These are phyloP conservation scores for Aspergillus ochraceus DNA, from an alignment of 2,329 filamentous ascomycete genomes.

Conservation along the genomic window DNA sequence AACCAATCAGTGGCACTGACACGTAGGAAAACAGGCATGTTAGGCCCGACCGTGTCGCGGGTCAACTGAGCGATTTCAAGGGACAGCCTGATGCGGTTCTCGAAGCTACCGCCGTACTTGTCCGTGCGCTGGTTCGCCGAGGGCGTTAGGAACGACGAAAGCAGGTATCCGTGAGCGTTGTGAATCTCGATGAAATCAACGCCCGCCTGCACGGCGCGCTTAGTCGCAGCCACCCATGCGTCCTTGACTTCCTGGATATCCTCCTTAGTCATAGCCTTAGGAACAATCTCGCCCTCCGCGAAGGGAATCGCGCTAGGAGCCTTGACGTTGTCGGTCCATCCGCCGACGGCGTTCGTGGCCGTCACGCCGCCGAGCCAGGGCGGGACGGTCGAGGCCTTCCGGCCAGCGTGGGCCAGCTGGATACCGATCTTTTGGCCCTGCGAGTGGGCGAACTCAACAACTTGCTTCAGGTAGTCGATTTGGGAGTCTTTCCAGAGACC, in stretches of 20 bases:
- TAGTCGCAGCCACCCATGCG: conserved; percentile 60
- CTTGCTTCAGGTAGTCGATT: conserved; percentile 64
- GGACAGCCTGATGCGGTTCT: conserved; percentile 67
- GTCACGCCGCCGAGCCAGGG: conserved; percentile 44
- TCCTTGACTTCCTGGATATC: conserved; percentile 68
- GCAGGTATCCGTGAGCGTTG: conserved; percentile 75
- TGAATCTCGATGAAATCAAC: conserved; percentile 81
- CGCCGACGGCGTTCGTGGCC: conserved; percentile 54
- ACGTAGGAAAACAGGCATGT: conserved; percentile 71
- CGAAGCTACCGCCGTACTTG: conserved; percentile 52
- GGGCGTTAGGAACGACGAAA: conserved; percentile 69
- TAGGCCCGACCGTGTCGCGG: conserved; percentile 62
- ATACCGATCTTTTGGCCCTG: conserved; percentile 76
- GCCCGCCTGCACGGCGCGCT: conserved; percentile 66
- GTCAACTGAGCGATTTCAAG: conserved; percentile 67
- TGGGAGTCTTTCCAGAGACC: conserved; percentile 83
- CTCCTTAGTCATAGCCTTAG: conserved; percentile 65
- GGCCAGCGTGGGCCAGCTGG: conserved; percentile 78
- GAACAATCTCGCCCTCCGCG: conserved; percentile 59
- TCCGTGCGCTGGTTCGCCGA: conserved; percentile 67
- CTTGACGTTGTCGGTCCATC: conserved; percentile 56
- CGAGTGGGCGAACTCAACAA: conserved; percentile 76
- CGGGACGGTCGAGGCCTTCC: conserved; percentile 60
- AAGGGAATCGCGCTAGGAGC: conserved; percentile 63
- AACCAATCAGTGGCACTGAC: conserved; percentile 77